A percentile compares a stretch with the other conserved stretches of the same genome.
phyloP scores from a whole-genome alignment of 163 green algal species.

The Volvox carteri region DNA sequence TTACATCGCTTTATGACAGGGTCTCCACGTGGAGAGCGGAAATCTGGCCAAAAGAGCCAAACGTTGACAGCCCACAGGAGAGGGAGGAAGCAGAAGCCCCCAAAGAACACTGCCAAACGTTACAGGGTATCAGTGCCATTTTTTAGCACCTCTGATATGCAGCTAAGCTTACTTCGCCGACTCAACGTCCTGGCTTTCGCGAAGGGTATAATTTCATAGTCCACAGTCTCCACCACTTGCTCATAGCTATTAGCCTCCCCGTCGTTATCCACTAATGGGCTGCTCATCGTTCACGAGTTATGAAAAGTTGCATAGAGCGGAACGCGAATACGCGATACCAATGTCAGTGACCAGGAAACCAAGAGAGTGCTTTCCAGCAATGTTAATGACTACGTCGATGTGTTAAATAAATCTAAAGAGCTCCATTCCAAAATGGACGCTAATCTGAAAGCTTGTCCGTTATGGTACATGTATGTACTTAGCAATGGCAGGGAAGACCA shows the following conservation, averaged over 20 bases:
- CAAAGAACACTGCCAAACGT: conserved; percentile 65
- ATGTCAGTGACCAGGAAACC: too few relatives aligned
- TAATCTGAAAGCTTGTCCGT: too few relatives aligned
- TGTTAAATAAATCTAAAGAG: too few relatives aligned
- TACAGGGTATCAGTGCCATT: background rate
- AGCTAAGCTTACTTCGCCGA: conserved; percentile 47
- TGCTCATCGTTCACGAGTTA: conserved; percentile 3
- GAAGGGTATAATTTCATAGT: conserved; percentile 48
- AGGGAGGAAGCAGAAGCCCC: conserved; percentile 67
- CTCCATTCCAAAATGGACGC: too few relatives aligned
- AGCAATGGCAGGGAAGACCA: background rate
- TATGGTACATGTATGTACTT: too few relatives aligned
- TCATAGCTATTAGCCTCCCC: background rate
- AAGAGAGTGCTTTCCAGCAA: too few relatives aligned
- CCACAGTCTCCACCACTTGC: conserved; percentile 10
- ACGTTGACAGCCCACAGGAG: conserved; percentile 72
- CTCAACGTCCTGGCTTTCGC: conserved; percentile 42
- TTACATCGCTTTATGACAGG: conserved; percentile 53
- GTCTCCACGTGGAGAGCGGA: conserved; percentile 58
- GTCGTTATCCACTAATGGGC: conserved; percentile 12
- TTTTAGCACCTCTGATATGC: background rate
- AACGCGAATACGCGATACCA: too few relatives aligned
- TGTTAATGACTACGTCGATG: too few relatives aligned
- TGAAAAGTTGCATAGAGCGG: too few relatives aligned
- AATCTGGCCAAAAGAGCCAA: conserved; percentile 77